A percentile compares a stretch with the other conserved stretches of the same genome.
These are phyloP conservation scores for Fusarium praegraminearum DNA, from an alignment of 2,329 filamentous ascomycete species.

Conservation along the genomic window DNA sequence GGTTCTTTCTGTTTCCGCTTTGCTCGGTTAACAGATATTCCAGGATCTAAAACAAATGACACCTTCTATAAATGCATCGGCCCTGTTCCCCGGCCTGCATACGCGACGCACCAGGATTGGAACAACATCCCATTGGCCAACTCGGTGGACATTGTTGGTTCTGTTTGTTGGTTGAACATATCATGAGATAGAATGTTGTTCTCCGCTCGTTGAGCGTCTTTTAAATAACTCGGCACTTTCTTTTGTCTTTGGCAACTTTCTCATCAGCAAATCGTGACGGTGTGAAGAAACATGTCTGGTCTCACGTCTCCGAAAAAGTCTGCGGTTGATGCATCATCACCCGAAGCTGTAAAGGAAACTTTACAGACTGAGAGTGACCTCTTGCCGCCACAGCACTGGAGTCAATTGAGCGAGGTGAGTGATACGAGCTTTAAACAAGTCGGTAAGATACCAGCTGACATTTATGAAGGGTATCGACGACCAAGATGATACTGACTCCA, in stretches of 20 bases:
- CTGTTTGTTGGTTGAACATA: neutral
- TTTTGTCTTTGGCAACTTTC: fast-evolving
- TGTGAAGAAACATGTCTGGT: neutral
- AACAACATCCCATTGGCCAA: neutral
- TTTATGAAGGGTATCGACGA: neutral
- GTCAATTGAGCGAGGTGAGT: neutral
- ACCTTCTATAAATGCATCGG: neutral
- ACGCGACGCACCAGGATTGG: neutral
- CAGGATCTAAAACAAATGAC: neutral
- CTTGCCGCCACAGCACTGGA: constrained; percentile 1
- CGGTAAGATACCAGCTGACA: fast-evolving
- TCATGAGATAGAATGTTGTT: neutral
- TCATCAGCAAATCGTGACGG: fast-evolving
- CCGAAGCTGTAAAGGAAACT: fast-evolving
- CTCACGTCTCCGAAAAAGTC: neutral
- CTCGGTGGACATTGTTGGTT: neutral
- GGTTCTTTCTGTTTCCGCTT: too few relatives aligned
- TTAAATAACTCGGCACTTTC: neutral
- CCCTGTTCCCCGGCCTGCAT: neutral
- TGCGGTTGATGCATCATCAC: fast-evolving
- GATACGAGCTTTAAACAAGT: fast-evolving
- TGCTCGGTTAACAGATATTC: neutral
- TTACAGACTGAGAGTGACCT: neutral
- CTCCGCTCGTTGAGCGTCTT: neutral
- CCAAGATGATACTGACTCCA: neutral